These are phyloP conservation scores for Achaetomium macrosporum DNA, from an alignment of 2,329 filamentous ascomycete species.

Conservation along the genomic window DNA sequence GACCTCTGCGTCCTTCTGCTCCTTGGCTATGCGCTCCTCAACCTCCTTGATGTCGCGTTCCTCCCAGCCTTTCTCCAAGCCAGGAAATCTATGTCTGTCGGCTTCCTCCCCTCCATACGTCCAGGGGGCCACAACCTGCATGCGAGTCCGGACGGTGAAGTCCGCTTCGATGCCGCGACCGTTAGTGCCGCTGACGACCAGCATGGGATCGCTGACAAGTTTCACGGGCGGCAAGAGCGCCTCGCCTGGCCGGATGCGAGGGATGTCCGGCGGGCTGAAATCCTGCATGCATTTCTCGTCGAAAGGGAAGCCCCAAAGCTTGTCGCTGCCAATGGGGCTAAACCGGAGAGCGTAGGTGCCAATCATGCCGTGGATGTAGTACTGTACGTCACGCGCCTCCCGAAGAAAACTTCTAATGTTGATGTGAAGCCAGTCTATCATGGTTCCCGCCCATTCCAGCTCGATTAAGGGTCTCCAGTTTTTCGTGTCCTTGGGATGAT, in stretches of 20 bases:
- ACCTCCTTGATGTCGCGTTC: too few species aligned
- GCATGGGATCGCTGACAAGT: not conserved
- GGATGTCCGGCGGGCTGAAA: not conserved
- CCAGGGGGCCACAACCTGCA: too few species aligned
- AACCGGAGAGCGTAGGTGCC: not conserved
- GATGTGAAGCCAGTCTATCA: not conserved
- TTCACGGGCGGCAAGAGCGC: not conserved
- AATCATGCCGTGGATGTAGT: not conserved
- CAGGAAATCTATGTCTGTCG: too few species aligned
- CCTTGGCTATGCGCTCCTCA: too few species aligned
- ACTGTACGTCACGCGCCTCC: not conserved
- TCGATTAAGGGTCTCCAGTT: too few species aligned
- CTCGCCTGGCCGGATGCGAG: too few species aligned
- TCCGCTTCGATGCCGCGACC: not conserved
- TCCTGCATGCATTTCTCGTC: not conserved
- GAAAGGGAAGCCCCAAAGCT: not conserved
- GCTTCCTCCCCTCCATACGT: too few species aligned
- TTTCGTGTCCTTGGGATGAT: not conserved
- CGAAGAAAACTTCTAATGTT: not conserved
- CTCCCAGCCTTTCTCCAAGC: too few species aligned
- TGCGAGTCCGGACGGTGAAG: too few species aligned
- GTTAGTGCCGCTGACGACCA: not conserved
- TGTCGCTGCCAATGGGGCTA: not conserved
- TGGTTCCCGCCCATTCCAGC: not conserved
- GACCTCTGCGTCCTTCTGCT: too few species aligned